phyloP scores from a whole-genome alignment of 192 early-diverging fungal genomes.

The Mortierella alpina region DNA sequence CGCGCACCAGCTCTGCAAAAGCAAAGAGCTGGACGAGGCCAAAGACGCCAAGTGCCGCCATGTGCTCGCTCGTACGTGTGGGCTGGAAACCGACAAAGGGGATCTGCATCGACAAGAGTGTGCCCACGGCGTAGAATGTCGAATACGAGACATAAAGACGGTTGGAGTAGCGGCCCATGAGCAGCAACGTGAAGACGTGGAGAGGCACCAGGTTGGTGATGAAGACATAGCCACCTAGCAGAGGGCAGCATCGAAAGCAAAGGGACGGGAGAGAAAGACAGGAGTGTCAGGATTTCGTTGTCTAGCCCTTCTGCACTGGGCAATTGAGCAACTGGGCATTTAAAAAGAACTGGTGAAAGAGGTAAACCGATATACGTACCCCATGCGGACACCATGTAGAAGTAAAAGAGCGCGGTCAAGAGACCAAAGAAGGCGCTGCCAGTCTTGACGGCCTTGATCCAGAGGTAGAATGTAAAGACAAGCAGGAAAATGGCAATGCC shows the following conservation, averaged over 20 bases:
- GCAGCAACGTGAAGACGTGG: conserved; percentile 92
- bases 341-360: neutral
- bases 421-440: conserved; percentile 93
- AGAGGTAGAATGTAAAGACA: conserved; percentile 97
- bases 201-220: conserved; percentile 99
- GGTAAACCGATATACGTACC: conserved; percentile 60
- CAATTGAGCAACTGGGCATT: neutral
- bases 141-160: conserved; percentile 97
- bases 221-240: conserved; percentile 93
- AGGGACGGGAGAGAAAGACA: neutral
- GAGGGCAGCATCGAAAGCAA: neutral
- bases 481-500: conserved; percentile 99
- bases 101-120: conserved; percentile 97
- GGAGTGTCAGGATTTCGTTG: neutral
- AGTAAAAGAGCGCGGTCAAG: conserved; percentile 92
- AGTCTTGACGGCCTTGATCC: conserved; percentile 96
- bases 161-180: conserved; percentile 96
- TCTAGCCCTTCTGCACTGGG: neutral
- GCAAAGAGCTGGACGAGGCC: conserved; percentile 96
- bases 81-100: conserved; percentile 99
- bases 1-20: conserved; percentile 87
- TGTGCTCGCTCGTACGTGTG: conserved; percentile 96
- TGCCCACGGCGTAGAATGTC: conserved; percentile 98
- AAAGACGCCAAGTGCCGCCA: conserved; percentile 98
- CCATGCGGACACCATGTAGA: conserved; percentile 99